These are phyloP conservation scores for Schizonepeta tenuifolia DNA, from an alignment of 257 asterid species.

Conservation along the genomic window DNA sequence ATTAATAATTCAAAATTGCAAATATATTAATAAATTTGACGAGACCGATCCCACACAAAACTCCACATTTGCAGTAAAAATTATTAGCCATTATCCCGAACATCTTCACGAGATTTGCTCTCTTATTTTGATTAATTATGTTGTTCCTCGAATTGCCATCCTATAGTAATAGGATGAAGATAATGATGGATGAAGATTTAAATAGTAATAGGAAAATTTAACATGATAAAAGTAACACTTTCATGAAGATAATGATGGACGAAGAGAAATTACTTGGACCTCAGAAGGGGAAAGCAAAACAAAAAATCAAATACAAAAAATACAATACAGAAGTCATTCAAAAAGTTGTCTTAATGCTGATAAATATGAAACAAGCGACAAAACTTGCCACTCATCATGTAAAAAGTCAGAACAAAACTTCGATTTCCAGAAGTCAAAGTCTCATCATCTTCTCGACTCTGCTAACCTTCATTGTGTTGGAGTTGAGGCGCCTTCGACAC, in stretches of 20 bases:
- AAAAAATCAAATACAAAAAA: neutral
- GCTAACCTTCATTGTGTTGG: slow-evolving; percentile 3
- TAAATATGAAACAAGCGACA: slow-evolving; percentile 16
- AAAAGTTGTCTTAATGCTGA: neutral
- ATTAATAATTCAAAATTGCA: too few relatives aligned
- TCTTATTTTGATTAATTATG: neutral
- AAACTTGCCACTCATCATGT: slow-evolving; percentile 6
- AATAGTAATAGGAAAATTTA: too few relatives aligned
- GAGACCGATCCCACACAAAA: too few relatives aligned
- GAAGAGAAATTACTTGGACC: neutral
- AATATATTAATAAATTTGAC: too few relatives aligned
- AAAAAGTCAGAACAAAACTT: slow-evolving; percentile 3
- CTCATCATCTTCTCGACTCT: slow-evolving; percentile 21
- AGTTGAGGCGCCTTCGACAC: slow-evolving; percentile 5
- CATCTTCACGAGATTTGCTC: too few relatives aligned
- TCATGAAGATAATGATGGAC: neutral
- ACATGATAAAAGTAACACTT: neutral
- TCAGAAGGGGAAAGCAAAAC: neutral
- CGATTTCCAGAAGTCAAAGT: neutral
- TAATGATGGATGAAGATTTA: too few relatives aligned
- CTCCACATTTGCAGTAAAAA: neutral
- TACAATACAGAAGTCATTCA: slow-evolving; percentile 1
- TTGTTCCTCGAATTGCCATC: too few relatives aligned
- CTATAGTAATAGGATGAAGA: neutral
- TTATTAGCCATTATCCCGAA: neutral